phyloP scores from a whole-genome alignment of 495 filamentous ascomycete species.

The Xylaria acuta region DNA sequence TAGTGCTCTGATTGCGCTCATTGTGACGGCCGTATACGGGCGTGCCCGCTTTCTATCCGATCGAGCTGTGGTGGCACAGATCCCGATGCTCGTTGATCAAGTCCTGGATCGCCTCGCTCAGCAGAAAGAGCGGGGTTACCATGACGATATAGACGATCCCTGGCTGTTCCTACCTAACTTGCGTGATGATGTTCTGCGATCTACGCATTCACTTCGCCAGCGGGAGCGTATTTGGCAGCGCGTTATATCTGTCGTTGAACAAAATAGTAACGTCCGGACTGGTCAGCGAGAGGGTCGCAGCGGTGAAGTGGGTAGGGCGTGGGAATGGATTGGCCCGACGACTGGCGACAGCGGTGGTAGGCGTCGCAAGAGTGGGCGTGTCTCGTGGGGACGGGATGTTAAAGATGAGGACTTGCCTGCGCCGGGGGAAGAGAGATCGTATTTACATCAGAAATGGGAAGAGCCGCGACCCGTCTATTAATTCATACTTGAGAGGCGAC shows the following conservation, averaged over 20 bases:
- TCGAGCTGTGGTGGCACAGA: constrained; percentile 67
- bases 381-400: constrained; percentile 51
- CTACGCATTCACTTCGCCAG: constrained; percentile 74
- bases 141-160: constrained; percentile 70
- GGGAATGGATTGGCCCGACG: constrained; percentile 91
- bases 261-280: constrained; percentile 89
- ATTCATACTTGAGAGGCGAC: background rate
- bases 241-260: constrained; percentile 84
- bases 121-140: constrained; percentile 74
- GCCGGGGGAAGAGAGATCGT: constrained; percentile 34
- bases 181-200: constrained; percentile 86
- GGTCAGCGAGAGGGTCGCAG: constrained; percentile 80
- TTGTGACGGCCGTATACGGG: constrained; percentile 59
- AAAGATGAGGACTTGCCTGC: constrained; percentile 39
- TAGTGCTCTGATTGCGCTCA: constrained; percentile 68
- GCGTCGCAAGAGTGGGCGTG: constrained; percentile 58
- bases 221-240: constrained; percentile 81
- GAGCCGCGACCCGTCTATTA: constrained; percentile 46
- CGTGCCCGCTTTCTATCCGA: constrained; percentile 61
- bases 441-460: constrained; percentile 61
- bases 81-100: constrained; percentile 80
- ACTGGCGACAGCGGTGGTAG: constrained; percentile 53
- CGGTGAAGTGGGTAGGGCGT: constrained; percentile 86
- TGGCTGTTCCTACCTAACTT: constrained; percentile 88
- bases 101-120: constrained; percentile 81